Percentiles rank a stretch among this genome's conserved stretches.
These are phyloP conservation scores for Trichocladium uniseriatum DNA, from an alignment of 495 filamentous ascomycete species.

Conservation along the genomic window DNA sequence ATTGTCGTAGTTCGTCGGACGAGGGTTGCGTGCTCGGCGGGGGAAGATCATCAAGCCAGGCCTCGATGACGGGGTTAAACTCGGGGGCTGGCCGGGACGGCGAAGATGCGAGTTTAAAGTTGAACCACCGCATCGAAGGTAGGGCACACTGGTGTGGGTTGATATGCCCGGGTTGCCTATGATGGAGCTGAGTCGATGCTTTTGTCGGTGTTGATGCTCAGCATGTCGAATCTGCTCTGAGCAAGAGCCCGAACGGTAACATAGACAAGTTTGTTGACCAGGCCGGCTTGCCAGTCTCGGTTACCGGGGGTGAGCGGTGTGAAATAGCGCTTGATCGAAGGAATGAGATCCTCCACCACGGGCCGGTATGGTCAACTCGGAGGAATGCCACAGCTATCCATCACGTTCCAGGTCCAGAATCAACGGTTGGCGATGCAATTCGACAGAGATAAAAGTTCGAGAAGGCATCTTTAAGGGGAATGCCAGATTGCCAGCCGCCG, in stretches of 20 bases:
- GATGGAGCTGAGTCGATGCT: slow-evolving; percentile 1
- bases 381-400: slow-evolving; percentile 2
- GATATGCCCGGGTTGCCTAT: neutral
- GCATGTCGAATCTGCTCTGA: slow-evolving; percentile 5
- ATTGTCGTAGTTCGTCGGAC: slow-evolving; percentile 13
- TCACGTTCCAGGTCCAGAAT: slow-evolving; percentile 1
- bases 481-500: neutral
- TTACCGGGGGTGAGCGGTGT: too few relatives aligned
- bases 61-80: slow-evolving; percentile 14
- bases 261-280: too few relatives aligned
- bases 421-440: neutral
- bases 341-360: neutral
- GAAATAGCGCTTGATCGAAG: neutral
- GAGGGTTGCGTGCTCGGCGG: slow-evolving; percentile 11
- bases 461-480: too few relatives aligned
- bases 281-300: too few relatives aligned
- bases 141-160: neutral
- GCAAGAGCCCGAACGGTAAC: neutral
- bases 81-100: slow-evolving; percentile 12
- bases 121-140: slow-evolving; percentile 5
- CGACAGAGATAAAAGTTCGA: too few relatives aligned
- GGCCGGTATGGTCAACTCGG: neutral
- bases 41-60: slow-evolving; percentile 20
- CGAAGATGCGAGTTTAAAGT: neutral
- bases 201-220: neutral